Evolutionary conservation across 1,284 basidiomycete species (phyloP).

Genomic region (Cryptococcus floricola): DNA sequence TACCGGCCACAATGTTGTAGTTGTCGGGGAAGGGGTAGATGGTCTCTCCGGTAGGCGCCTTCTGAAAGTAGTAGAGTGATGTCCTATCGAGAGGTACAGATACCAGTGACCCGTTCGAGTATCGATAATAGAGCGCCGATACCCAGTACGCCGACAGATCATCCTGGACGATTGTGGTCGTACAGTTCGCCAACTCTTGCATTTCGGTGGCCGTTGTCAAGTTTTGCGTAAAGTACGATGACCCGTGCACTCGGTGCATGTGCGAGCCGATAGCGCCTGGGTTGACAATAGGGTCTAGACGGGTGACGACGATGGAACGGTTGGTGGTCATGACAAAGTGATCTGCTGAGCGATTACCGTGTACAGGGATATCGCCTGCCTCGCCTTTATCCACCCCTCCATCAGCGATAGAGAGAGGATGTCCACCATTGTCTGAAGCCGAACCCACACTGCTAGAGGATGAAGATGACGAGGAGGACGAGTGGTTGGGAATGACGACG

Average conservation of each 20-base stretch:
- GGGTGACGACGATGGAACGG: conserved; percentile 24
- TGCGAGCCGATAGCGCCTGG: conserved; percentile 17
- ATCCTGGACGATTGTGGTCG: conserved; percentile 25
- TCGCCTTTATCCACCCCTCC: conserved; percentile 20
- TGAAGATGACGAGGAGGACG: conserved; percentile 48
- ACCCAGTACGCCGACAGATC: conserved; percentile 32
- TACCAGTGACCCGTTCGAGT: conserved; percentile 17
- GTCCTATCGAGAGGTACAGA: conserved; percentile 14
- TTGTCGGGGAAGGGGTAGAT: conserved; percentile 27
- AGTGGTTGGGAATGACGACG: conserved; percentile 66
- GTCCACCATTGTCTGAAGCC: conserved; percentile 17
- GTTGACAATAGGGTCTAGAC: conserved; percentile 23
- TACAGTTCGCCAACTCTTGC: conserved; percentile 19
- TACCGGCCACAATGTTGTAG: conserved; percentile 21
- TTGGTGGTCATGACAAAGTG: conserved; percentile 27
- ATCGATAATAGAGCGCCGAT: conserved; percentile 21
- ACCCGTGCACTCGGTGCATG: conserved; percentile 23
- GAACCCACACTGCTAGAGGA: not conserved
- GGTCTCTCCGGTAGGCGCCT: conserved; percentile 20
- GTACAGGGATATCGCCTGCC: conserved; percentile 17
- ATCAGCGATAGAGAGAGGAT: conserved; percentile 56
- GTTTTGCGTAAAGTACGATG: conserved; percentile 20
- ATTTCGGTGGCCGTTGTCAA: conserved; percentile 15
- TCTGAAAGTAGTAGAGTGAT: conserved; percentile 26
- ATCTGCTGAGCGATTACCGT: conserved; percentile 22